phyloP scores from a whole-genome alignment of 306 rosid species.

The Mucuna pruriens region DNA sequence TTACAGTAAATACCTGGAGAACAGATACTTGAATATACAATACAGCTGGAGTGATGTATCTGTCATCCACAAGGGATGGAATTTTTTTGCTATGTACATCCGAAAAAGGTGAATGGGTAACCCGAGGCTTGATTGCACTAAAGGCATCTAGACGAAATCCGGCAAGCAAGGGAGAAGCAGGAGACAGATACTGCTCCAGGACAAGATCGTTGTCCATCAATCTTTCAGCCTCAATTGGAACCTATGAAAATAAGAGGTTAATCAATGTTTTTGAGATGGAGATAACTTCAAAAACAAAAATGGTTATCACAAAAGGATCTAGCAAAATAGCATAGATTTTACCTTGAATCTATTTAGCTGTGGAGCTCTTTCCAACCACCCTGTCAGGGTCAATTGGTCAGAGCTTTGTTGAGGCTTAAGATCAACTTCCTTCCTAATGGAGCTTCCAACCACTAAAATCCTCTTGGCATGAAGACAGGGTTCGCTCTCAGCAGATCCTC shows the following conservation, averaged over 20 bases:
- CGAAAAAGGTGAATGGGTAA: conserved; percentile 82
- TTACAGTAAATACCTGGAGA: conserved; percentile 70
- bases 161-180: conserved; percentile 74
- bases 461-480: conserved; percentile 94
- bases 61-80: conserved; percentile 71
- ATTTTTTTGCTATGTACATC: conserved; percentile 50
- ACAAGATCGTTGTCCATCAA: conserved; percentile 71
- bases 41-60: conserved; percentile 85
- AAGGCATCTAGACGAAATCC: conserved; percentile 96
- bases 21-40: conserved; percentile 78
- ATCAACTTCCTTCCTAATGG: conserved; percentile 64
- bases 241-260: conserved; percentile 50
- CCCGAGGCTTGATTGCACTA: conserved; percentile 86
- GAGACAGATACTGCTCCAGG: conserved; percentile 76
- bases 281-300: conserved; percentile 28
- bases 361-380: conserved; percentile 83
- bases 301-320: conserved; percentile 15
- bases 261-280: conserved; percentile 22
- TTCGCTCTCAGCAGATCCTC: conserved; percentile 73
- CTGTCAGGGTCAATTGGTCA: conserved; percentile 63
- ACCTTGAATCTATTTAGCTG: conserved; percentile 90
- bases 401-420: conserved; percentile 61
- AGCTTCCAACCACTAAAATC: conserved; percentile 79
- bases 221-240: conserved; percentile 93
- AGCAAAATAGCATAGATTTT: conserved; percentile 31